Conservation (phyloP, 2,329 filamentous ascomycete species). For the Arthrobotrys megalospora region DNA sequence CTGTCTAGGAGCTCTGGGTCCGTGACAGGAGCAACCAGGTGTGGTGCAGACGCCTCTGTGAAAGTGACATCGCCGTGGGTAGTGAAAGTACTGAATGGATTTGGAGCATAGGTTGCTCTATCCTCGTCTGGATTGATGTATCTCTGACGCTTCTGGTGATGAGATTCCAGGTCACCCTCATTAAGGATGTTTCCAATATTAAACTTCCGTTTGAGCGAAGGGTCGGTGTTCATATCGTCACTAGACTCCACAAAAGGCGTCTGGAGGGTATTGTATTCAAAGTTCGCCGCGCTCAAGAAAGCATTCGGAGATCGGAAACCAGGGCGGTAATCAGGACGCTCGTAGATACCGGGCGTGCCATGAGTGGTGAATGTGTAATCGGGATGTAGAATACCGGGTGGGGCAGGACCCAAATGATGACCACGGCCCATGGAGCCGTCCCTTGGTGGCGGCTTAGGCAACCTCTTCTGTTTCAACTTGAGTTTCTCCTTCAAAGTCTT, state of each 20-base stretch:
- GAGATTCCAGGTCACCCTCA: slow-evolving; percentile 49
- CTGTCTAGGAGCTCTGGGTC: slow-evolving; percentile 48
- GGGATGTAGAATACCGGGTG: slow-evolving; percentile 38
- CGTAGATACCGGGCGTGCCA: slow-evolving; percentile 49
- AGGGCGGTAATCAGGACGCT: slow-evolving; percentile 51
- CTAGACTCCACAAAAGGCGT: slow-evolving; percentile 40
- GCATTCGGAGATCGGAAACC: slow-evolving; percentile 53
- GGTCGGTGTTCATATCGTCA: slow-evolving; percentile 54
- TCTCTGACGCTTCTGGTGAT: slow-evolving; percentile 49
- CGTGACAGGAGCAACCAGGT: slow-evolving; percentile 49
- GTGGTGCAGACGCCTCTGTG: slow-evolving; percentile 48
- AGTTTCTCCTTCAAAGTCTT: slow-evolving; percentile 60
- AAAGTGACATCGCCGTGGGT: slow-evolving; percentile 56
- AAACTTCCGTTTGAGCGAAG: slow-evolving; percentile 56
- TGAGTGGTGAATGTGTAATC: slow-evolving; percentile 56
- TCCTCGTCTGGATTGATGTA: slow-evolving; percentile 49
- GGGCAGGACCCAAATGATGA: slow-evolving; percentile 28
- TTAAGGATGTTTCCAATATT: slow-evolving; percentile 52
- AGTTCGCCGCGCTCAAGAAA: slow-evolving; percentile 46
- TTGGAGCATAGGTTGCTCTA: slow-evolving; percentile 15
- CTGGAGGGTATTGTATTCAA: slow-evolving; percentile 55
- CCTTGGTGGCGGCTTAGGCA: slow-evolving; percentile 57
- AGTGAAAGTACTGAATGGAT: slow-evolving; percentile 51
- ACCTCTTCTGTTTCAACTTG: slow-evolving; percentile 57
- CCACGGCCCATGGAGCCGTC: slow-evolving; percentile 45